Evolutionary conservation across 805 yeast genomes (phyloP).

Genomic region (Maudiozyma saulgeensis): DNA sequence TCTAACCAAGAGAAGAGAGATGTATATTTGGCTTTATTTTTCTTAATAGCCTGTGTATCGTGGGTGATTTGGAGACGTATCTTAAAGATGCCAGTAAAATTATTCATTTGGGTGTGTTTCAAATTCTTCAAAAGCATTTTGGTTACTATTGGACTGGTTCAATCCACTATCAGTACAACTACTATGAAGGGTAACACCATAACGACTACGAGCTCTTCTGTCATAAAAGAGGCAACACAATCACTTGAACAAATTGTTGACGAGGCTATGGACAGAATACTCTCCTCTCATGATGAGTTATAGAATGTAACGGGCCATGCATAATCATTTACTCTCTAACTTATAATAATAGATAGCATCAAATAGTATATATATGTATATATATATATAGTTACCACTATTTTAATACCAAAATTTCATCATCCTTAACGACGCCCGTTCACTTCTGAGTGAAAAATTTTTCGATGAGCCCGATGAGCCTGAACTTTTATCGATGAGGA

Average conservation of each 20-base stretch:
- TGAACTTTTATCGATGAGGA: neutral
- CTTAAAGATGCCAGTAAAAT: slow-evolving; percentile 25
- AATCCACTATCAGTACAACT: slow-evolving; percentile 2
- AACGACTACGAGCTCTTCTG: neutral
- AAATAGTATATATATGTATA: neutral
- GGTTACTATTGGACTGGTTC: slow-evolving; percentile 19
- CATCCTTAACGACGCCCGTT: neutral
- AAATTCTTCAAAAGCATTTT: slow-evolving; percentile 31
- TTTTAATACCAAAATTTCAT: neutral
- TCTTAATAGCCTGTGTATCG: slow-evolving; percentile 20
- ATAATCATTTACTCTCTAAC: neutral
- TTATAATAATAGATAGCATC: neutral
- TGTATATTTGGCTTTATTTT: slow-evolving; percentile 25
- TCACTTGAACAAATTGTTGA: slow-evolving; percentile 15
- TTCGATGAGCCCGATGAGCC: slow-evolving; percentile 1
- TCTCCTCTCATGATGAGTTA: slow-evolving; percentile 18
- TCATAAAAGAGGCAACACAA: neutral
- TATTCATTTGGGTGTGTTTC: slow-evolving; percentile 26
- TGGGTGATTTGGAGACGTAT: slow-evolving; percentile 31
- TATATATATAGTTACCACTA: neutral
- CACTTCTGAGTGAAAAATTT: neutral
- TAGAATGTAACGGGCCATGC: neutral
- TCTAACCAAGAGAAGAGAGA: slow-evolving; percentile 28
- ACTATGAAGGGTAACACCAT: neutral
- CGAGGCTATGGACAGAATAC: slow-evolving; percentile 20